phyloP scores from a whole-genome alignment of 257 asterid genomes.

The Solanum sejunctum region DNA sequence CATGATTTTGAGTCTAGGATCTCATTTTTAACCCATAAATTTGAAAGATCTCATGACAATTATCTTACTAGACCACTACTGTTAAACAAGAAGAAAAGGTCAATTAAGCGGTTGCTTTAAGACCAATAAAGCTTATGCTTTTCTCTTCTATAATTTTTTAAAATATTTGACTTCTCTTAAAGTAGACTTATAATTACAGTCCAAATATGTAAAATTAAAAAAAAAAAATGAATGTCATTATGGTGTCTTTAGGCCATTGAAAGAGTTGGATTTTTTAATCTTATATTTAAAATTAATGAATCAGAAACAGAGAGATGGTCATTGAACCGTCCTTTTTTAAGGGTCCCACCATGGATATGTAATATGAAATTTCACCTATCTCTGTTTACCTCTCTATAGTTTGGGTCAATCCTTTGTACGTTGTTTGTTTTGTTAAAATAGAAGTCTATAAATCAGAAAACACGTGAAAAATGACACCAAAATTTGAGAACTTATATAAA shows the following conservation, averaged over 20 bases:
- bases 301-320: not conserved
- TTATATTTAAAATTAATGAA: not conserved
- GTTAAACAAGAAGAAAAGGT: not conserved
- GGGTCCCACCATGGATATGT: not conserved
- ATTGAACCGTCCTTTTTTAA: not conserved
- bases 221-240: not conserved
- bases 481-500: not conserved
- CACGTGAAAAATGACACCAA: not conserved
- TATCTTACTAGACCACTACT: not conserved
- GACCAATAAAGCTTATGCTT: not conserved
- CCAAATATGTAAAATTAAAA: not conserved
- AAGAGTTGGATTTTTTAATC: not conserved
- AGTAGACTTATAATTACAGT: not conserved
- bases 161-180: not conserved
- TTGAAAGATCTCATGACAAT: not conserved
- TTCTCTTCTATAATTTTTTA: not conserved
- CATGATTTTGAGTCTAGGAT: not conserved
- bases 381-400: not conserved
- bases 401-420: not conserved
- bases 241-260: not conserved
- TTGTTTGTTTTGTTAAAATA: not conserved
- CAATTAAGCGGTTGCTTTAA: not conserved
- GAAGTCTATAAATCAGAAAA: not conserved
- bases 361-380: not conserved
- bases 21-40: not conserved